Base-by-base conservation (phyloP, 2,329 filamentous ascomycete genomes). In the Xylariaceae sp. region DNA sequence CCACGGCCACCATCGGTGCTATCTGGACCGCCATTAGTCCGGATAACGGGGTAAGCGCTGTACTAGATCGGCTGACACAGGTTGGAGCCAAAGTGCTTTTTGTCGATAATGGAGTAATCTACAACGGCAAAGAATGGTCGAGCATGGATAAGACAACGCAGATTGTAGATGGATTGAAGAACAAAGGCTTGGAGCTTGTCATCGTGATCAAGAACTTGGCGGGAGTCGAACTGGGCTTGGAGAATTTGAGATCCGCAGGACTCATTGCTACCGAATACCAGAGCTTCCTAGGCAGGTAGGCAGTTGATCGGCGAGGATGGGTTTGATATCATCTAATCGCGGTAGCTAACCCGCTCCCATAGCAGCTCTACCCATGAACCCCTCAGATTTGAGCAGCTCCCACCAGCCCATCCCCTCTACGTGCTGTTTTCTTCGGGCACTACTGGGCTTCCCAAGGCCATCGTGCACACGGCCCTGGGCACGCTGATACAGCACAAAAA, bases 401-500 rank as follows among this genome's bases (percentile, higher is more conserved):
- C 85, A 1, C 87, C 94, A 1, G 89, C 93, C 16, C 91, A 96
- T 62, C 93, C 93, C 0, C 84, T 97, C 3, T 97, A 97, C 68
- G 92, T 99, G 39, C 81, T 97, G 27, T 99, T 96, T 73, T 95
- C 89, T 1, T 93, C 88, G 39, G 94, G 94, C 18, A 99, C 94
- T 0, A 97, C 94, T 0, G 83, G 83, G 11, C 75, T 86, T 15
- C 93, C 94, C 6, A 97, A 97, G 72, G 93, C 92, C 61, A 97
- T 99, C 61, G 88, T 97, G 1, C 94, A 99, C 71, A 93, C 91
- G 0, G 87, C 91, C 0, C 81, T 94, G 10, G 94, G 94, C 6
- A 97, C 93, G 0, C 77, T 99, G 6, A 81, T 97, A 44, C 93
- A 97, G 71, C 94, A 97, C 76, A 97, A 97, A 74, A 99, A 99